Evolutionary conservation across 495 filamentous ascomycete genomes (phyloP).

Genomic region (Aspergillus incahuasiensis): DNA sequence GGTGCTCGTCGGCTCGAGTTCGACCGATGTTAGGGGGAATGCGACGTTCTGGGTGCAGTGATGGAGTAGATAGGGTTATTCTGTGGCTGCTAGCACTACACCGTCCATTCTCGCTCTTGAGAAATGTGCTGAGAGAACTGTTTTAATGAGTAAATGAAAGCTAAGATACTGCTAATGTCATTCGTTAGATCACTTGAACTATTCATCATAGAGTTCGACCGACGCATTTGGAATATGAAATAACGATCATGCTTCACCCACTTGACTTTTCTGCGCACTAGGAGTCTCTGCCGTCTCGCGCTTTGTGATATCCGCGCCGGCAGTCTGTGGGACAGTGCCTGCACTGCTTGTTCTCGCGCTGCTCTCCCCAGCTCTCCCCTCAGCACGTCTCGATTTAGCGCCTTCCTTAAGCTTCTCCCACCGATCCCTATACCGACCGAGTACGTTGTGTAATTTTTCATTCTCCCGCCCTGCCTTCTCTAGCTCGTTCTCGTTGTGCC

Average conservation of each 20-base stretch:
- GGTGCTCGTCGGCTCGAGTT: constrained; percentile 52
- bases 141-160: background rate
- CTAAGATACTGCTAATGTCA: background rate
- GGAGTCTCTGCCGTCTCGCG: constrained; percentile 1
- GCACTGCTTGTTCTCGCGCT: background rate
- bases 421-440: constrained; percentile 66
- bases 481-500: constrained; percentile 49
- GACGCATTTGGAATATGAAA: background rate
- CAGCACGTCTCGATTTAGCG: constrained; percentile 55
- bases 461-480: constrained; percentile 59
- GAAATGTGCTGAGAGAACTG: background rate
- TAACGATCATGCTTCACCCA: background rate
- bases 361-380: constrained; percentile 4
- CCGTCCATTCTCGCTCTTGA: too few relatives aligned
- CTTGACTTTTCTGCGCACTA: constrained; percentile 2
- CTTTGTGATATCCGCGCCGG: background rate
- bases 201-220: background rate
- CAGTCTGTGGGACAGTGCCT: background rate
- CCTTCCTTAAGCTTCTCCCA: constrained; percentile 86
- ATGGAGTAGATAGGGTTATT: too few relatives aligned
- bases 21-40: constrained; percentile 51
- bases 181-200: background rate
- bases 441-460: constrained; percentile 60
- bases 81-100: too few relatives aligned
- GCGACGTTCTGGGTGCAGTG: constrained; percentile 48